Conservation (phyloP, 768 basidiomycete genomes). For the Suillus tomentosus region DNA sequence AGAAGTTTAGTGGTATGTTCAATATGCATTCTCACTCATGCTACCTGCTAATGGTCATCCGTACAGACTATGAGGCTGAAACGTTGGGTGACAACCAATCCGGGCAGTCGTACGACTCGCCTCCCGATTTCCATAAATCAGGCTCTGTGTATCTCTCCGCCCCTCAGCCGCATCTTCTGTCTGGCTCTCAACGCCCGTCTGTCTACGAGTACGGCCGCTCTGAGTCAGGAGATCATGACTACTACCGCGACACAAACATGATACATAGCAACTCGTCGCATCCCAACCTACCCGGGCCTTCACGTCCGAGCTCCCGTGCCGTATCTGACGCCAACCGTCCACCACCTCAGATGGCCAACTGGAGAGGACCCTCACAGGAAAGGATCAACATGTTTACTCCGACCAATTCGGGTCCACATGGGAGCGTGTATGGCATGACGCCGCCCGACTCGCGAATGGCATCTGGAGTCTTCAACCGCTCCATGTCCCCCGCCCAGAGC, state of each 20-base stretch:
- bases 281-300: constrained; percentile 30
- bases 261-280: constrained; percentile 39
- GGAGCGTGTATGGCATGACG: constrained; percentile 43
- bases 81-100: constrained; percentile 53
- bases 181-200: constrained; percentile 42
- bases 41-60: constrained; percentile 17
- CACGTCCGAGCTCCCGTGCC: constrained; percentile 35
- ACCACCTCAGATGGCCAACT: constrained; percentile 18
- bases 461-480: constrained; percentile 44
- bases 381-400: constrained; percentile 37
- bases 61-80: constrained; percentile 64
- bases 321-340: constrained; percentile 34
- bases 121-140: constrained; percentile 36
- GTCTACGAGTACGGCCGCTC: constrained; percentile 43
- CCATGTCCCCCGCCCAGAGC: constrained; percentile 35
- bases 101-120: constrained; percentile 44
- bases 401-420: constrained; percentile 36
- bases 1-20: constrained; percentile 66
- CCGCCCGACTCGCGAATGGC: constrained; percentile 46
- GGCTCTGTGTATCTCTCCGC: constrained; percentile 28
- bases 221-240: constrained; percentile 48
- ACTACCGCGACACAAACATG: constrained; percentile 56
- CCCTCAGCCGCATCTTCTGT: constrained; percentile 38
- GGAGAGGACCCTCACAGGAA: constrained; percentile 40
- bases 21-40: neutral